These are phyloP conservation scores for Candida caryicola DNA, from an alignment of 805 yeast species.

Conservation along the genomic window DNA sequence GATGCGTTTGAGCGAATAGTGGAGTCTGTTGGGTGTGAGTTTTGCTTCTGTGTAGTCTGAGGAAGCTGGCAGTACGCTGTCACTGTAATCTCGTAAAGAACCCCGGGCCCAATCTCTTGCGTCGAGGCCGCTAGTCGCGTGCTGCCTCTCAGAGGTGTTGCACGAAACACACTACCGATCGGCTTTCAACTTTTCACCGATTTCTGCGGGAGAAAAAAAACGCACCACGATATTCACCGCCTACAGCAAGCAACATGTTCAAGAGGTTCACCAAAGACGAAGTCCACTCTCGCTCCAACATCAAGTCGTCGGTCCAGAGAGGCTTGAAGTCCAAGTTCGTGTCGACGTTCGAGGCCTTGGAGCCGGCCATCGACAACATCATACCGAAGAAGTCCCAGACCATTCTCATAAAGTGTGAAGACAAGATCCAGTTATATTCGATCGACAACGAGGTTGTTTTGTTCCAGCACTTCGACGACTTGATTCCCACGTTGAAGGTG, in stretches of 20 bases:
- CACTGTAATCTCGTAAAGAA: too few species aligned
- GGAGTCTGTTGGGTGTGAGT: too few species aligned
- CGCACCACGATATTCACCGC: neutral
- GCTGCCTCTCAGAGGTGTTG: too few species aligned
- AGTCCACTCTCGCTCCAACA: constrained; percentile 84
- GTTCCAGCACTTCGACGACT: constrained; percentile 76
- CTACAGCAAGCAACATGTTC: constrained; percentile 34
- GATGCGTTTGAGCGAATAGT: too few species aligned
- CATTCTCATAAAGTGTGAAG: constrained; percentile 81
- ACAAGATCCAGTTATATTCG: constrained; percentile 74
- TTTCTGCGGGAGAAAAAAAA: neutral
- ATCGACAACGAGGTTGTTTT: constrained; percentile 72
- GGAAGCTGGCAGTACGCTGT: too few species aligned
- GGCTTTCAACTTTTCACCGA: too few species aligned
- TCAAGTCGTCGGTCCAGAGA: constrained; percentile 92
- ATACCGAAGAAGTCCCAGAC: constrained; percentile 88
- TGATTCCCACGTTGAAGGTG: constrained; percentile 70
- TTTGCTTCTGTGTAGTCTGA: too few species aligned
- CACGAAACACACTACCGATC: too few species aligned
- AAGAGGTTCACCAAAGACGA: constrained; percentile 78
- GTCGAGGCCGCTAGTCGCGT: too few species aligned
- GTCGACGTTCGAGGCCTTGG: constrained; percentile 69
- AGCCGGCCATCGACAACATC: constrained; percentile 71
- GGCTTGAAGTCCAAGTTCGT: constrained; percentile 75
- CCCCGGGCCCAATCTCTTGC: too few species aligned